phyloP scores from a whole-genome alignment of 208 protist genomes.

The Kentomonas sorsogonicus region DNA sequence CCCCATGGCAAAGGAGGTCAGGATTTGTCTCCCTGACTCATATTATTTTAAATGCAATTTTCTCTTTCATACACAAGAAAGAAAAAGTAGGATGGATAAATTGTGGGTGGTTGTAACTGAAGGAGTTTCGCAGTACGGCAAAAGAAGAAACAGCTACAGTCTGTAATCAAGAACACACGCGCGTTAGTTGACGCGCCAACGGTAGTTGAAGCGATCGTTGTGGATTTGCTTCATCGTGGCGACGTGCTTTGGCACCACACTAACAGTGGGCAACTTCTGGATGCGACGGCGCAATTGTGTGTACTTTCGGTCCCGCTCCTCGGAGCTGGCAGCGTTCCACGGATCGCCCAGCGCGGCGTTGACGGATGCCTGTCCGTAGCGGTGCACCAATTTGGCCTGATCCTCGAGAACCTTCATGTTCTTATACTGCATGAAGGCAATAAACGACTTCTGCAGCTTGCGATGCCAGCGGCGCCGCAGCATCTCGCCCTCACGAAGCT shows the following conservation, averaged over 20 bases:
- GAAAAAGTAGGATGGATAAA: neutral
- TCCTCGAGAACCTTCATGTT: slow-evolving; percentile 90
- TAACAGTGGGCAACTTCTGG: slow-evolving; percentile 53
- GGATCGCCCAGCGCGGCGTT: slow-evolving; percentile 79
- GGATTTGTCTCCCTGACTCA: neutral
- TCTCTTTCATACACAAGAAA: neutral
- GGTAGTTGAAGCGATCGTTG: slow-evolving; percentile 89
- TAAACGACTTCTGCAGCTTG: slow-evolving; percentile 83
- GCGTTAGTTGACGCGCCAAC: slow-evolving; percentile 80
- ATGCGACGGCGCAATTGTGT: slow-evolving; percentile 51
- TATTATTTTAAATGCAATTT: neutral
- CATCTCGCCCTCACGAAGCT: slow-evolving; percentile 82
- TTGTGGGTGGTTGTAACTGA: neutral
- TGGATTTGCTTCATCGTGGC: slow-evolving; percentile 91
- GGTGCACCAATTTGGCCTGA: slow-evolving; percentile 75
- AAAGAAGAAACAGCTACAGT: neutral
- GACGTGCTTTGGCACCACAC: slow-evolving; percentile 81
- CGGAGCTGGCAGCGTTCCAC: slow-evolving; percentile 13
- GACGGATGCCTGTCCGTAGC: slow-evolving; percentile 82
- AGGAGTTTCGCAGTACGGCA: neutral
- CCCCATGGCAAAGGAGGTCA: neutral
- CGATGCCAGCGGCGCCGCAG: slow-evolving; percentile 79
- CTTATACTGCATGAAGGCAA: slow-evolving; percentile 88
- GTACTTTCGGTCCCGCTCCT: slow-evolving; percentile 37
- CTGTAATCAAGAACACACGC: neutral